Evolutionary conservation across 805 yeast genomes (phyloP).

Genomic region (Candida koratica): DNA sequence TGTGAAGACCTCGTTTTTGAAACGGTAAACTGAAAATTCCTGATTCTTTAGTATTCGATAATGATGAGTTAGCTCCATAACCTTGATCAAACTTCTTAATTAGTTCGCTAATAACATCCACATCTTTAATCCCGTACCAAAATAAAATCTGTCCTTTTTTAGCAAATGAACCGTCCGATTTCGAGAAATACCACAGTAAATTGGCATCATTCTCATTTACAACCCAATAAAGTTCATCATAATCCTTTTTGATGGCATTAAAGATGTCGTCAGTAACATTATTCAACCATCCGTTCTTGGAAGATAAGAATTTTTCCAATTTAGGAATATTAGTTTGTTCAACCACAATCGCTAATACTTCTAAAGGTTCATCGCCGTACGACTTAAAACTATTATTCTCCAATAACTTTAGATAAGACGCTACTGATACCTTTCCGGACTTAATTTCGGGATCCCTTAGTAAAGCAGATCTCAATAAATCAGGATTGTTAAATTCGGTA

Average conservation of each 20-base stretch:
- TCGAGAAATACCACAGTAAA: slow-evolving; percentile 85
- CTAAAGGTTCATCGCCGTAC: slow-evolving; percentile 94
- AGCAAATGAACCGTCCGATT: slow-evolving; percentile 90
- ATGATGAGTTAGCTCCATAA: slow-evolving; percentile 27
- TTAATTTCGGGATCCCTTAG: slow-evolving; percentile 72
- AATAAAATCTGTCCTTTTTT: slow-evolving; percentile 85
- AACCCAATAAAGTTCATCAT: slow-evolving; percentile 74
- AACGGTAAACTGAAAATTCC: slow-evolving; percentile 46
- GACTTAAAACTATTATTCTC: slow-evolving; percentile 63
- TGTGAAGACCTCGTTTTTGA: slow-evolving; percentile 51
- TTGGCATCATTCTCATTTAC: slow-evolving; percentile 88
- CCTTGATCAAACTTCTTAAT: slow-evolving; percentile 47
- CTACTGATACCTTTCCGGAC: slow-evolving; percentile 68
- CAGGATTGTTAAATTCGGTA: slow-evolving; percentile 68
- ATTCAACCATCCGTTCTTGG: slow-evolving; percentile 94
- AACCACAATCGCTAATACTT: slow-evolving; percentile 83
- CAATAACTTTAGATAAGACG: slow-evolving; percentile 72
- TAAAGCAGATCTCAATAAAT: slow-evolving; percentile 70
- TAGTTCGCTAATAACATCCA: slow-evolving; percentile 52
- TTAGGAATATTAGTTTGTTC: slow-evolving; percentile 45
- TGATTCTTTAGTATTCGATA: slow-evolving; percentile 38
- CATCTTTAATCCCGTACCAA: slow-evolving; percentile 87
- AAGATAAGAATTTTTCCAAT: slow-evolving; percentile 80
- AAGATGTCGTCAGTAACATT: slow-evolving; percentile 95
- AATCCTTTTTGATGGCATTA: slow-evolving; percentile 73